Percentiles rank a stretch among this genome's conserved stretches.
Evolutionary conservation across 2,329 filamentous ascomycete genomes (phyloP).

Genomic region (Hymenoscyphus scutula): DNA sequence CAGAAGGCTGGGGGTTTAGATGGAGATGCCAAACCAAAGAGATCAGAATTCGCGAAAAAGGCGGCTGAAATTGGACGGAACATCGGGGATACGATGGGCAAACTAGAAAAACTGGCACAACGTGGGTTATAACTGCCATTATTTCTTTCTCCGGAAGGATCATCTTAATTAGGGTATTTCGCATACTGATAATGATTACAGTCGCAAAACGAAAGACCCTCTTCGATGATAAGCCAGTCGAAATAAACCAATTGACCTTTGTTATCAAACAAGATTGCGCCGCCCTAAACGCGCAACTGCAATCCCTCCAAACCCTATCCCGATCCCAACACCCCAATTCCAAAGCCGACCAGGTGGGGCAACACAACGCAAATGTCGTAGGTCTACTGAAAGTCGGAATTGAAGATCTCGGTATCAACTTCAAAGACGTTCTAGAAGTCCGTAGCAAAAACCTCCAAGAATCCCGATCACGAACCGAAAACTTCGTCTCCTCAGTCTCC

Average conservation of each 20-base stretch:
- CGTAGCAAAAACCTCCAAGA: slow-evolving; percentile 98
- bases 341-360: slow-evolving; percentile 74
- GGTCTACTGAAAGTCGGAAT: slow-evolving; percentile 87
- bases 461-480: slow-evolving; percentile 86
- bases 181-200: slow-evolving; percentile 33
- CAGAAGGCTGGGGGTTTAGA: slow-evolving; percentile 61
- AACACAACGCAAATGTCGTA: slow-evolving; percentile 97
- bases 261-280: slow-evolving; percentile 98
- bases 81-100: slow-evolving; percentile 89
- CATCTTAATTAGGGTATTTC: not conserved
- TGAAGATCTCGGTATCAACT: slow-evolving; percentile 88
- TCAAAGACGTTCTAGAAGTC: slow-evolving; percentile 95
- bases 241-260: slow-evolving; percentile 95
- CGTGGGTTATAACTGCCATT: slow-evolving; percentile 46
- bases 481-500: slow-evolving; percentile 89
- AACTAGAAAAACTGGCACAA: slow-evolving; percentile 89
- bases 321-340: slow-evolving; percentile 76
- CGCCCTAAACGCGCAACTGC: slow-evolving; percentile 81
- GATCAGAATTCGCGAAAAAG: slow-evolving; percentile 89
- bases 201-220: slow-evolving; percentile 95
- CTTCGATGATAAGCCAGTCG: slow-evolving; percentile 93
- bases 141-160: not conserved
- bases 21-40: slow-evolving; percentile 48
- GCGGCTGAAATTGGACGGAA: slow-evolving; percentile 90
- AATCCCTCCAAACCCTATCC: slow-evolving; percentile 73